phyloP scores from a whole-genome alignment of 2,329 filamentous ascomycete genomes.

The Alternaria sp. region DNA sequence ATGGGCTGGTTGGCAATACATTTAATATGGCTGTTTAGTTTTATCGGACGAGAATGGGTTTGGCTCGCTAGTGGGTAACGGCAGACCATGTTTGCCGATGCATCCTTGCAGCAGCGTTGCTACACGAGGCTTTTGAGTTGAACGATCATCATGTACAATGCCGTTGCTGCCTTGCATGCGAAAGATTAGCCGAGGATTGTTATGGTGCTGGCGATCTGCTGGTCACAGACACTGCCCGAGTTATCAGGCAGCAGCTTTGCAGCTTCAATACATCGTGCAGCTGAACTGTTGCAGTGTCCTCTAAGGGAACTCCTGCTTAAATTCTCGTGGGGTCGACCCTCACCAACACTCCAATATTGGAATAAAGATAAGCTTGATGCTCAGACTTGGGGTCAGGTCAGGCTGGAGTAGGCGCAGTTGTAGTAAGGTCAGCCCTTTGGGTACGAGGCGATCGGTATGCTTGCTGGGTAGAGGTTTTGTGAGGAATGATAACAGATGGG shows the following conservation, averaged over 20 bases:
- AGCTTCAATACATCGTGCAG: not conserved
- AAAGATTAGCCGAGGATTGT: not conserved
- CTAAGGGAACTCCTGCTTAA: not conserved
- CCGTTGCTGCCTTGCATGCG: not conserved
- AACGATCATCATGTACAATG: not conserved
- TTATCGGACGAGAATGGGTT: not conserved
- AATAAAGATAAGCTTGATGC: not conserved
- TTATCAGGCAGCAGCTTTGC: not conserved
- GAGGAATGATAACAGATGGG: not conserved
- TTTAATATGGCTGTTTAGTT: not conserved
- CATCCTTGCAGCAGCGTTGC: not conserved
- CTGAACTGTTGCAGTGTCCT: not conserved
- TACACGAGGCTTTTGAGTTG: not conserved
- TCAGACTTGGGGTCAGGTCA: not conserved
- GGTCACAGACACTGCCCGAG: not conserved
- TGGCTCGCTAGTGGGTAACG: not conserved
- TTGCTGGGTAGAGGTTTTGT: not conserved
- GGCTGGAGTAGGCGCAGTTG: not conserved
- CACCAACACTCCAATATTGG: not conserved
- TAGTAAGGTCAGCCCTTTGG: not conserved
- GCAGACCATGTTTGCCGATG: not conserved
- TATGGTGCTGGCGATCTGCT: not conserved
- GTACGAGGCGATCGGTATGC: not conserved
- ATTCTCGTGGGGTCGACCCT: not conserved
- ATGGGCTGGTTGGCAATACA: conserved; percentile 8